Base-by-base conservation (phyloP, 108 stramenopile species). In the Bacterosira constricta region DNA sequence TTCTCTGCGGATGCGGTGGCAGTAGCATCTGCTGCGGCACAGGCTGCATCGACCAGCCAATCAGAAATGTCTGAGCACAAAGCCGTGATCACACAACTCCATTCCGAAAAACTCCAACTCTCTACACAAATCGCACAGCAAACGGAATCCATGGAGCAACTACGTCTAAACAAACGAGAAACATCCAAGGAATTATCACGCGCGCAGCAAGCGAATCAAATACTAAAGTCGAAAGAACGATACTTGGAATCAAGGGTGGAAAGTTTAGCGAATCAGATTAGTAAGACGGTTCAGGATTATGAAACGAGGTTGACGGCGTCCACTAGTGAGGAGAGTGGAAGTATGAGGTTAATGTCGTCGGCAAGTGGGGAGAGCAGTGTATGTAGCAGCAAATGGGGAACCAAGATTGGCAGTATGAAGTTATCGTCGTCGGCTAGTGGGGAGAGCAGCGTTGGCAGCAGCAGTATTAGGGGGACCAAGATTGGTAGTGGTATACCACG, bases 181-280 rank as follows among this genome's bases (percentile, higher is more conserved):
- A 67, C 35, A 35, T 62, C 71, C 10, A 13, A 36, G 37, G 71
- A 80, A 44, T 58, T 80, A n/a, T 68, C 60, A n/a, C 52, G 68
- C 36, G 71, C 79, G 15, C 65, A 73, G 27, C 79, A 73, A 42
- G 68, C 46, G 31, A 80, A 73, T 12, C 79, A 80, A 39, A 66
- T 66, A 17, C 71, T 72, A 6, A 67, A 69, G 64, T 72, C 79
- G 11, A 80, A 80, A 45, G 79, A 80, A 39, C 67, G 41, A 17
- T 80, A 73, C 26, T 39, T 80, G 30, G 79, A 80, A 31, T 70
- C 63, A 3, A 59, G 71, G 27, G 66, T 80, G 20, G 79, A 80
- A 0, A 69, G 67, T 27, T 36, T 69, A 8, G 37, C 67, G 12
- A 46, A 69, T 57, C 67, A 69, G n/a, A 69, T 69, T 34, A 45